Conservation (phyloP, 192 early-diverging fungal genomes). For the Coemansia sp. region DNA sequence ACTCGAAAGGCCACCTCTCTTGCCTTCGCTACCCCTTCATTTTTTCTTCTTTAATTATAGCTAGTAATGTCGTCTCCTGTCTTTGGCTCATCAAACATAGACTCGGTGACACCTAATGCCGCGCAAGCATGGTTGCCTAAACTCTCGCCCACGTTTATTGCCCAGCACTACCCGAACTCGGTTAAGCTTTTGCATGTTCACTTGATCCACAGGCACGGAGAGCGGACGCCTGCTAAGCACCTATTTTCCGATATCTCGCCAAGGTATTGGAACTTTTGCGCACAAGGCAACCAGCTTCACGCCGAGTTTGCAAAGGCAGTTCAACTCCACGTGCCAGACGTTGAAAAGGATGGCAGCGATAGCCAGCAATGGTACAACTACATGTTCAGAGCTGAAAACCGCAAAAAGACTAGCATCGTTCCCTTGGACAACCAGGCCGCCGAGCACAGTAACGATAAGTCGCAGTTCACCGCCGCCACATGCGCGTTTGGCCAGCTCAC, state of each 20-base stretch:
- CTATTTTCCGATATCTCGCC: slow-evolving; percentile 16
- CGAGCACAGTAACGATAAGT: slow-evolving; percentile 8
- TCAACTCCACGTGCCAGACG: not conserved
- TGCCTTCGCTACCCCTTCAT: not conserved
- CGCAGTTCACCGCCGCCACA: slow-evolving; percentile 16
- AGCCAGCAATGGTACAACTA: slow-evolving; percentile 7
- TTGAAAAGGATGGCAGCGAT: not conserved
- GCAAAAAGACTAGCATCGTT: slow-evolving; percentile 20
- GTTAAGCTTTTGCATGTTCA: slow-evolving; percentile 53
- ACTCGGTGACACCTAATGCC: not conserved
- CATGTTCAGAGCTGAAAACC: slow-evolving; percentile 22
- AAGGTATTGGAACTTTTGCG: slow-evolving; percentile 49
- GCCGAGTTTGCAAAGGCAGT: slow-evolving; percentile 29
- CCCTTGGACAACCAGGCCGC: slow-evolving; percentile 7
- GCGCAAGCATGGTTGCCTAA: slow-evolving; percentile 32
- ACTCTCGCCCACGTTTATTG: slow-evolving; percentile 47
- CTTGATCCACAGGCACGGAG: slow-evolving; percentile 57
- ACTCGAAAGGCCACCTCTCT: too few relatives aligned
- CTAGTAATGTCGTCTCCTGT: not conserved
- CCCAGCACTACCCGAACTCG: slow-evolving; percentile 42
- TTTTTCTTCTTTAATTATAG: not conserved
- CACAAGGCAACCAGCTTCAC: slow-evolving; percentile 19
- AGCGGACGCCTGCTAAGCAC: slow-evolving; percentile 40
- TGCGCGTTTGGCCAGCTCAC: slow-evolving; percentile 65
- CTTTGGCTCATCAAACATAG: slow-evolving; percentile 12